phyloP scores from a whole-genome alignment of 1,139 yeast species.

The Saccharomyces hybrid region DNA sequence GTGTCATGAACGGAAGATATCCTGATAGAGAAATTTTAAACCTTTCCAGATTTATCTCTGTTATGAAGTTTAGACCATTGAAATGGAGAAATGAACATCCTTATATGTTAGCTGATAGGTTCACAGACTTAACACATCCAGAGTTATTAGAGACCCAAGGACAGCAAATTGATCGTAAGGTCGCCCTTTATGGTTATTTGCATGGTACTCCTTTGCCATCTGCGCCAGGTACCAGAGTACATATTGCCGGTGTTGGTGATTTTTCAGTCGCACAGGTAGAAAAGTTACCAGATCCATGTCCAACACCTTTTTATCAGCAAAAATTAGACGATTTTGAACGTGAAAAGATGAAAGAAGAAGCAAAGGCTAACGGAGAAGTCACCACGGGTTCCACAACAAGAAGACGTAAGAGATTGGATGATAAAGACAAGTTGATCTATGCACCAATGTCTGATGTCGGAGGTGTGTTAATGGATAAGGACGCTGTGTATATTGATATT shows the following conservation, averaged over 20 bases:
- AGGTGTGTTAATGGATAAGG: constrained; percentile 92
- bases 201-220: constrained; percentile 85
- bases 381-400: constrained; percentile 49
- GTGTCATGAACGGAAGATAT: constrained; percentile 93
- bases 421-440: constrained; percentile 85
- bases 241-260: constrained; percentile 95
- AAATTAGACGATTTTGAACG: constrained; percentile 72
- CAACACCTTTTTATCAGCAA: constrained; percentile 89
- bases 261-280: constrained; percentile 67
- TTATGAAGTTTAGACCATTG: constrained; percentile 95
- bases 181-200: constrained; percentile 87
- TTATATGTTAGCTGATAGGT: constrained; percentile 80
- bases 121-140: constrained; percentile 95
- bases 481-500: constrained; percentile 92
- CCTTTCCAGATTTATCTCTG: constrained; percentile 85
- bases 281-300: constrained; percentile 95
- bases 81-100: constrained; percentile 99
- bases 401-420: constrained; percentile 86
- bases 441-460: constrained; percentile 99
- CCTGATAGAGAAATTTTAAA: constrained; percentile 95
- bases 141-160: constrained; percentile 60
- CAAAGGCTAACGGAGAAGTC: constrained; percentile 35
- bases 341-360: constrained; percentile 49
- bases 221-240: constrained; percentile 66
- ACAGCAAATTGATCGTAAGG: constrained; percentile 77